Evolutionary conservation across 1,139 yeast genomes (phyloP).

Genomic region (Kluyveromyces sp.): DNA sequence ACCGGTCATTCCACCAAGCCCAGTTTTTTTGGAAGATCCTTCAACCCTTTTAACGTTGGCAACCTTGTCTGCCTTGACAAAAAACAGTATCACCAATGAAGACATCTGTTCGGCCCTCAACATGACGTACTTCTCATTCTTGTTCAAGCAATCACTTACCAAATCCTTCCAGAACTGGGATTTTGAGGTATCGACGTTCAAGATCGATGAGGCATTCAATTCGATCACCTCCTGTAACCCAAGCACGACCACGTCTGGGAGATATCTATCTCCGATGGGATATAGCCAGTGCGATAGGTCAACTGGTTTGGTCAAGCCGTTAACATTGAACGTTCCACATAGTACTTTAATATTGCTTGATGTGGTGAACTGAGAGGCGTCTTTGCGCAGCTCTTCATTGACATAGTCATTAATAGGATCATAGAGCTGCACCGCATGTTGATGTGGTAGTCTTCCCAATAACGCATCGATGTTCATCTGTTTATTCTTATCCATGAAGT

Average conservation of each 20-base stretch:
- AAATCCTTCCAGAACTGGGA: constrained; percentile 58
- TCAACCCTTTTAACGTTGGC: constrained; percentile 56
- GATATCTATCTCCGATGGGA: constrained; percentile 50
- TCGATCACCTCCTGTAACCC: constrained; percentile 94
- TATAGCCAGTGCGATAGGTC: constrained; percentile 78
- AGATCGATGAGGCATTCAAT: constrained; percentile 74
- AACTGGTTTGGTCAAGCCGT: constrained; percentile 52
- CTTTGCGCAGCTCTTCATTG: constrained; percentile 46
- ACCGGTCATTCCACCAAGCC: constrained; percentile 90
- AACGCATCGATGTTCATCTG: constrained; percentile 82
- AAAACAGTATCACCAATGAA: constrained; percentile 65
- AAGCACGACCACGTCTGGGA: constrained; percentile 65
- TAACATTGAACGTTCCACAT: constrained; percentile 83
- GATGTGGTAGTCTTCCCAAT: constrained; percentile 72
- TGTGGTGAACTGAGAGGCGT: constrained; percentile 54
- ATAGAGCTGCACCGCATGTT: constrained; percentile 61
- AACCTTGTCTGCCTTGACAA: constrained; percentile 51
- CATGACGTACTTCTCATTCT: constrained; percentile 45
- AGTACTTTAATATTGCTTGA: constrained; percentile 55
- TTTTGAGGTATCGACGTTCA: constrained; percentile 60
- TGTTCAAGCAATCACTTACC: constrained; percentile 51
- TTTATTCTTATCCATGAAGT: constrained; percentile 85
- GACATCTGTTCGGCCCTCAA: constrained; percentile 85
- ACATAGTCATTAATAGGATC: constrained; percentile 89
- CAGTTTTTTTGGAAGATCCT: constrained; percentile 83